A percentile compares a stretch with the other conserved stretches of the same genome.
phyloP scores from a whole-genome alignment of 2,329 filamentous ascomycete species.

The Aspergillus neoniger region DNA sequence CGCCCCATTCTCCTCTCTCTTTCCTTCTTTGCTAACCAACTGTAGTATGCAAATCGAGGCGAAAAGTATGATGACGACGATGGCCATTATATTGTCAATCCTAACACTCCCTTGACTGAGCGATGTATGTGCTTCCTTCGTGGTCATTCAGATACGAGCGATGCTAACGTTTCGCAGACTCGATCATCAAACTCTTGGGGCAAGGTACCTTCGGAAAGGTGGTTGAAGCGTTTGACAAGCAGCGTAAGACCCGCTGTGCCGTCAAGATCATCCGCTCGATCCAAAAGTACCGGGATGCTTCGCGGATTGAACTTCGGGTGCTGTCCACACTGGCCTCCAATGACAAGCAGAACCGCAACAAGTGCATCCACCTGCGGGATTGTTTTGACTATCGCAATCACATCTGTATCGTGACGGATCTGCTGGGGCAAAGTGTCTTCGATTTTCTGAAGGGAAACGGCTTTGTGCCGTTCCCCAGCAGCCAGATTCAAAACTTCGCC shows the following conservation, averaged over 20 bases:
- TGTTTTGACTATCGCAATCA: constrained; percentile 97
- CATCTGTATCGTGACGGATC: constrained; percentile 80
- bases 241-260: constrained; percentile 77
- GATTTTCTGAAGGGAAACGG: constrained; percentile 95
- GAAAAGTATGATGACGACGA: constrained; percentile 93
- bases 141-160: neutral
- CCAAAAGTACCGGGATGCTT: constrained; percentile 96
- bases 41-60: constrained; percentile 53
- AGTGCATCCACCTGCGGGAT: constrained; percentile 93
- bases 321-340: constrained; percentile 89
- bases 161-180: constrained; percentile 59
- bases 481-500: constrained; percentile 96
- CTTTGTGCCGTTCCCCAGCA: constrained; percentile 97
- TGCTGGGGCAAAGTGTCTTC: constrained; percentile 93
- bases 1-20: constrained; percentile 1
- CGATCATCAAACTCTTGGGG: constrained; percentile 84
- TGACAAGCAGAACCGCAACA: constrained; percentile 87
- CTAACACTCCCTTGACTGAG: constrained; percentile 81
- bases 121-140: constrained; percentile 69
- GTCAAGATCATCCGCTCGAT: constrained; percentile 99
- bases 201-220: constrained; percentile 99
- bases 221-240: constrained; percentile 83
- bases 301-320: constrained; percentile 89
- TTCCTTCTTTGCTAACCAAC: constrained; percentile 6
- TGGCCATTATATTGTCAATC: constrained; percentile 91